Percentiles rank a stretch among this genome's conserved stretches.
Conservation (phyloP, 176 grass and related monocot species). For the Musa schizocarpa region DNA sequence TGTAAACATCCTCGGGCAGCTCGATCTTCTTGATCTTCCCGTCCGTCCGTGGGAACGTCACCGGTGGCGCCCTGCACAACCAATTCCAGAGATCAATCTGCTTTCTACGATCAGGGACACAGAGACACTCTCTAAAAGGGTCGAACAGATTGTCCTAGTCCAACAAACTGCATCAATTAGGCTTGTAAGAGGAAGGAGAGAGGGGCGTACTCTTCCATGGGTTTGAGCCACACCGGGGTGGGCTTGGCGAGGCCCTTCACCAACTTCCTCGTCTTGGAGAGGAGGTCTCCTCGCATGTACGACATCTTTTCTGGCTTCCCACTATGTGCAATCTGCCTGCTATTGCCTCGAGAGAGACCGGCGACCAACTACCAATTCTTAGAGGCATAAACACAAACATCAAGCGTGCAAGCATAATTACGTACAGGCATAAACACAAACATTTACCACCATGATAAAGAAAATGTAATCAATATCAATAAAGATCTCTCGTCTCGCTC, state of each 20-base stretch:
- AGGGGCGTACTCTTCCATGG: slow-evolving; percentile 68
- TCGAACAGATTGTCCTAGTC: background rate
- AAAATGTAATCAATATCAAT: no score
- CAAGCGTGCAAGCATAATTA: no score
- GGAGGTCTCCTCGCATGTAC: slow-evolving; percentile 65
- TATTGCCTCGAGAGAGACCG: background rate
- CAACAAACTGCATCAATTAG: background rate
- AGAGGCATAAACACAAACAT: no score
- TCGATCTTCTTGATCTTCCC: slow-evolving; percentile 49
- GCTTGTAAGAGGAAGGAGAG: background rate
- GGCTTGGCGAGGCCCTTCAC: slow-evolving; percentile 72
- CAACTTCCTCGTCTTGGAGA: slow-evolving; percentile 63
- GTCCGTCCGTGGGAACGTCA: slow-evolving; percentile 50
- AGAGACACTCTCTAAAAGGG: background rate
- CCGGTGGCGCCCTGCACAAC: slow-evolving; percentile 42
- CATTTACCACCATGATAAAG: no score
- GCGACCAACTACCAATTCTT: no score
- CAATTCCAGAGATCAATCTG: background rate
- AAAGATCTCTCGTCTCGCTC: no score
- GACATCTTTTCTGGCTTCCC: slow-evolving; percentile 36
- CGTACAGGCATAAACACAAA: no score
- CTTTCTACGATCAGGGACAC: background rate
- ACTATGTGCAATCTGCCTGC: background rate
- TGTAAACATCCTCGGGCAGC: slow-evolving; percentile 58
- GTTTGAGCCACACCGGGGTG: slow-evolving; percentile 69